Base-by-base conservation (phyloP, 225 moss, liverwort and hornwort genomes). In the Marchantia polymorpha region DNA sequence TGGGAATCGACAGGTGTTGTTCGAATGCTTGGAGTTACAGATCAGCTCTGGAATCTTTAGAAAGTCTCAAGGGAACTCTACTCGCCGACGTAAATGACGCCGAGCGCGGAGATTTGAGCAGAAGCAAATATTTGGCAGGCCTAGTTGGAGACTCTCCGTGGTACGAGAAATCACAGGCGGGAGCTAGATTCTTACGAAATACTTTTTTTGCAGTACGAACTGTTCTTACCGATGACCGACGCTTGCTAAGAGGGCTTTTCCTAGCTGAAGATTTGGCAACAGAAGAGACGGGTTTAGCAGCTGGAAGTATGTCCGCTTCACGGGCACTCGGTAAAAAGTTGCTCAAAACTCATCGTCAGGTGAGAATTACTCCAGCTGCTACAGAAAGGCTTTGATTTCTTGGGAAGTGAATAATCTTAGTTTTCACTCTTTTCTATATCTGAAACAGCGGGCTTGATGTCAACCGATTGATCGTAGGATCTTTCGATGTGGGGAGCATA, bases 401-500 rank as follows among this genome's bases (percentile, higher is more conserved):
- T 27, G 50, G 2, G 3, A 39, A 39, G 39, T 39, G 39, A 39
- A 39, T 16, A 59, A 7, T 17, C 0, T 20, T 59, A 22, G 27
- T 7, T 59, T 59, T 27, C 19, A 39, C 27, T 54, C 55, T 54
- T 12, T 6, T 75, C 58, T n/a, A 31, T 72, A 23, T 29, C 30
- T 39, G 39, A 54, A 59, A 12, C 31, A 74, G 31, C 31, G 11
- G 7, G 22, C 19, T 59, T 75, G 39, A 75, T 59, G 31, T 39
- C 10, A 75, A 7, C 25, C 56, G 3, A 20, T 52, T 51, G 29
- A 52, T 58, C 88, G 39, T 39, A 93, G 89, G 95, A 99, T 83
- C 81, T 95, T 74, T 82, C 89, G 26, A 81, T 93, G 82, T 95
- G 94, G 99, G 87, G 89, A 87, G 93, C 93, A 66, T 99, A 95